Evolutionary conservation across 345 rosid genomes (phyloP).

Genomic region (Moringa oleifera): DNA sequence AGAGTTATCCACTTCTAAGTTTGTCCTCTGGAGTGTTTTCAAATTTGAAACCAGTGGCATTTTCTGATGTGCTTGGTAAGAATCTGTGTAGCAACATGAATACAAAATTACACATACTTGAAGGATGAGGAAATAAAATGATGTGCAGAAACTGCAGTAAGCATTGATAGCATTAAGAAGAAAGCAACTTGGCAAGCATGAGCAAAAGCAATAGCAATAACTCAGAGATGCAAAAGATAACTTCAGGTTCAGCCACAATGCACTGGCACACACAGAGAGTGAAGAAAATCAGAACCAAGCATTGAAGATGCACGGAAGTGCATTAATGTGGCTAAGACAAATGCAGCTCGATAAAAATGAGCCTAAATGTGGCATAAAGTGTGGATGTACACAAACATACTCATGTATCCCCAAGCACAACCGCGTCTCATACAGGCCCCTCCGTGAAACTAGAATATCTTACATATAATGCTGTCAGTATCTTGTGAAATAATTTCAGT

Average conservation of each 20-base stretch:
- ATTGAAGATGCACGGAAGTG: neutral
- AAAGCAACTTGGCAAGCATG: neutral
- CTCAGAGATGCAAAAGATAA: no score
- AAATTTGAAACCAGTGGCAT: slow-evolving; percentile 32
- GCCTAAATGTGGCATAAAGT: neutral
- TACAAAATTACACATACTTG: slow-evolving; percentile 10
- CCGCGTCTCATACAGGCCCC: no score
- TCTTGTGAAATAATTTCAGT: neutral
- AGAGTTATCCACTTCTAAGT: slow-evolving; percentile 25
- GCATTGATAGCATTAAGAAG: neutral
- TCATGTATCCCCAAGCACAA: neutral
- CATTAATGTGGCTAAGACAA: neutral
- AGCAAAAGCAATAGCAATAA: no score
- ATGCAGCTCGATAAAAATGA: neutral
- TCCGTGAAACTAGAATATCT: no score
- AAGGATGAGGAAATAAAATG: no score
- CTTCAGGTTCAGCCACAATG: no score
- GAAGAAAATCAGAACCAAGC: neutral
- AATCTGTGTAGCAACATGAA: slow-evolving; percentile 39
- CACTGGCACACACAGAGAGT: neutral
- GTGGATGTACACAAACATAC: neutral
- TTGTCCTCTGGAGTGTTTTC: slow-evolving; percentile 21
- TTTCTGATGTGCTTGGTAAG: slow-evolving; percentile 51
- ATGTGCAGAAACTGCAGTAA: neutral
- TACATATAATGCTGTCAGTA: neutral